Evolutionary conservation across 768 basidiomycete species (phyloP), one percentile per base, ranked within the genome.

Genomic region (Mrakia hoshinonis): DNA sequence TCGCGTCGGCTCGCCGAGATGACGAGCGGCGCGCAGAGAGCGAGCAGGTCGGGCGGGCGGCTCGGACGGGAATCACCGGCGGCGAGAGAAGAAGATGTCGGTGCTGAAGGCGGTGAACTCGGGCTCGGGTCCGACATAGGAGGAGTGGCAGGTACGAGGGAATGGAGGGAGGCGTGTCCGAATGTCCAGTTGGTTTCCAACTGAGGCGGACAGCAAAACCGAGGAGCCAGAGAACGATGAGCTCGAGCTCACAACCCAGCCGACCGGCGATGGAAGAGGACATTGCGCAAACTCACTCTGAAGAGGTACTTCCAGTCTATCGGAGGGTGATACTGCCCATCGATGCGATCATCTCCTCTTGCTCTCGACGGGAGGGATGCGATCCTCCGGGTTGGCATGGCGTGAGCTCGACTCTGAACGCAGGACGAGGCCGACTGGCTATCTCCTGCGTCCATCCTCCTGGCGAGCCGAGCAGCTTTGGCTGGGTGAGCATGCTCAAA

Each of bases 221-320:
- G 43, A 15, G 15, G 43, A 43, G 43, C 43, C 15, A n/a, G n/a
- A n/a, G n/a, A n/a, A n/a, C n/a, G n/a, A n/a, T n/a, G n/a, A n/a
- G n/a, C n/a, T n/a, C n/a, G n/a, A n/a, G n/a, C n/a, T n/a, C n/a
- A n/a, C n/a, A n/a, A n/a, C n/a, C n/a, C n/a, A n/a, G n/a, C n/a
- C n/a, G n/a, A n/a, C n/a, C n/a, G n/a, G n/a, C n/a, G n/a, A n/a
- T n/a, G n/a, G 12, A 38, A 69, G 43, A 4, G 31, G 4, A n/a
- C 5, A 29, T 34, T 24, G 55, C n/a, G 51, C n/a, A 38, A 22
- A 62, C 70, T 13, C 46, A 72, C 70, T 24, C 70, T 34, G 46
- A 66, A 72, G 15, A 72, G 51, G 5, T 60, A 38, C 64, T 72
- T 72, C 65, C 65, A 72, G 47, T 72, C 60, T 5, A 72, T 26